A percentile compares a stretch with the other conserved stretches of the same genome.
These are phyloP conservation scores for Citeromyces nyonsensis DNA, from an alignment of 805 yeast species.

Conservation along the genomic window DNA sequence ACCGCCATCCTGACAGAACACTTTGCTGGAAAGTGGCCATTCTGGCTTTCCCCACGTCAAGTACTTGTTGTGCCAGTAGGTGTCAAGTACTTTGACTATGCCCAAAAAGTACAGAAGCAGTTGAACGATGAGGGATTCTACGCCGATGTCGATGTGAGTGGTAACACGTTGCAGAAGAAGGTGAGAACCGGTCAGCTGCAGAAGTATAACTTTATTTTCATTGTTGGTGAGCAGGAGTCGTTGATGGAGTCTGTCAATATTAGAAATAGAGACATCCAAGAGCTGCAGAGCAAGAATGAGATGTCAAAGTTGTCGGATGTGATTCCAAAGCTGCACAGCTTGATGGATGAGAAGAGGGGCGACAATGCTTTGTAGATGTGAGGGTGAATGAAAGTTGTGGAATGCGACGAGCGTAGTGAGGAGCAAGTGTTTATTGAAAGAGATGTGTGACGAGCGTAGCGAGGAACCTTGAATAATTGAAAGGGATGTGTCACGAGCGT, in stretches of 20 bases:
- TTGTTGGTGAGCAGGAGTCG: constrained; percentile 94
- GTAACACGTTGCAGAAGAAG: constrained; percentile 96
- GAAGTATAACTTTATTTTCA: constrained; percentile 89
- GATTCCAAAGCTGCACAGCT: constrained; percentile 44
- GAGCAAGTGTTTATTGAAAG: too few relatives aligned
- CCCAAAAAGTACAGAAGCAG: constrained; percentile 59
- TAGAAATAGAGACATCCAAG: constrained; percentile 91
- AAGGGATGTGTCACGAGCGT: too few relatives aligned
- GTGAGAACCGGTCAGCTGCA: constrained; percentile 91
- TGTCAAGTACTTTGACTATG: constrained; percentile 83
- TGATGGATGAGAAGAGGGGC: constrained; percentile 61
- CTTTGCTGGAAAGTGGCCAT: constrained; percentile 98
- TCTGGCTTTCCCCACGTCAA: constrained; percentile 99
- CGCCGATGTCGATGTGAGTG: constrained; percentile 86
- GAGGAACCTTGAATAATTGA: too few relatives aligned
- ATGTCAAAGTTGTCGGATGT: constrained; percentile 63
- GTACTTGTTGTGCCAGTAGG: constrained; percentile 94
- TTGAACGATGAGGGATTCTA: constrained; percentile 66
- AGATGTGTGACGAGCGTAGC: too few relatives aligned
- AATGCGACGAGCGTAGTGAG: too few relatives aligned
- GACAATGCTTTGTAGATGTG: constrained; percentile 35
- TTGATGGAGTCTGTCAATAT: constrained; percentile 70
- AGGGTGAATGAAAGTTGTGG: too few relatives aligned
- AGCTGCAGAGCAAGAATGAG: constrained; percentile 85
- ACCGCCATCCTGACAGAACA: constrained; percentile 96